These are phyloP conservation scores for Mycogone perniciosa DNA, from an alignment of 2,329 filamentous ascomycete genomes.

Conservation along the genomic window DNA sequence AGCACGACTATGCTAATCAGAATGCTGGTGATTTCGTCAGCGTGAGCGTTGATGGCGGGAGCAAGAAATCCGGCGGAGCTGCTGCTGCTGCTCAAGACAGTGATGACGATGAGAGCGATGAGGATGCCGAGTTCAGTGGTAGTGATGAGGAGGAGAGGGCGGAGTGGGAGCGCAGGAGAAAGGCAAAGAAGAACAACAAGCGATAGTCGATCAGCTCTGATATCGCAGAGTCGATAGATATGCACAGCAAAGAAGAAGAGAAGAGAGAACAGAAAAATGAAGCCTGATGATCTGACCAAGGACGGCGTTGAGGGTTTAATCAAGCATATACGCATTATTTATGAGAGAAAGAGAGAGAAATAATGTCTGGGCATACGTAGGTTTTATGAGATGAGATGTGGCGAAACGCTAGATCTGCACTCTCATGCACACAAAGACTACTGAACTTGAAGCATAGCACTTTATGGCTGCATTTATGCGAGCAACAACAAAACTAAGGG, in stretches of 20 bases:
- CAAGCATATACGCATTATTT: not conserved
- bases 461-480: not conserved
- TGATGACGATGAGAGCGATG: conserved; percentile 35
- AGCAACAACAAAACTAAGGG: not conserved
- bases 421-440: not conserved
- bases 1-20: conserved; percentile 60
- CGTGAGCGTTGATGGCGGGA: conserved; percentile 17
- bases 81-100: conserved; percentile 8
- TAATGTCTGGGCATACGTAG: conserved; percentile 4
- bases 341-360: not conserved
- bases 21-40: conserved; percentile 54
- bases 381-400: not conserved
- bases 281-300: not conserved
- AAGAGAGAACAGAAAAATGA: not conserved
- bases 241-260: not conserved
- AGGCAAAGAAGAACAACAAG: conserved; percentile 27
- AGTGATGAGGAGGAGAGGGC: conserved; percentile 60
- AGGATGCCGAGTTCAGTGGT: conserved; percentile 56
- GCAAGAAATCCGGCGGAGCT: conserved; percentile 1
- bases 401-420: not conserved
- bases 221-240: too few species aligned
- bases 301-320: conserved; percentile 8
- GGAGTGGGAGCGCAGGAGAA: conserved; percentile 51
- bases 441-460: not conserved
- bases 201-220: not conserved